Evolutionary conservation across 345 rosid genomes (phyloP), one percentile per base, ranked within the genome.

Genomic region (Adansonia digitata): DNA sequence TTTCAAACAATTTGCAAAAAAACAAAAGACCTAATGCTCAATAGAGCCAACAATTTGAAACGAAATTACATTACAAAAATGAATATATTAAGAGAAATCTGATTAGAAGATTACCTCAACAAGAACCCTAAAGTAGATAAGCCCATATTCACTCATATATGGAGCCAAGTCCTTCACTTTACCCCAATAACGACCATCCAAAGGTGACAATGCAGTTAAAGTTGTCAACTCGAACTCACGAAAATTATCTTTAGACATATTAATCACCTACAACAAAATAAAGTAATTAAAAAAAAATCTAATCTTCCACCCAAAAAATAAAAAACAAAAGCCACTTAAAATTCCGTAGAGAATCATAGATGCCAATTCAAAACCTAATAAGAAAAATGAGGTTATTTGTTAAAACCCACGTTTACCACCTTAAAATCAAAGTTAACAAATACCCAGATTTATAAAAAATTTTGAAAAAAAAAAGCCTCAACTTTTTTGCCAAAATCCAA

Each of bases 111-210:
- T 48, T 76, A 95, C 99, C 97, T 95, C 99, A 40, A 95, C 97
- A 1, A 93, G 83, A 53, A 90, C 92, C 5, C 98, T 82, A 75
- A 81, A 93, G 81, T 85, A 91, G 43, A 95, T 91, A 52, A 93
- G 80, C 1, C 97, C 97, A 74, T 82, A 95, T 82, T 93, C 97
- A 71, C 99, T 95, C 94, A 93, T 72, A 49, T 82, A 88, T 73
- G 94, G 89, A 56, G 99, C 90, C 82, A 93, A 86, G 43, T 88
- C 93, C 86, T 93, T 90, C 59, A 90, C 98, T 83, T 84, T 83
- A 0, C 87, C 83, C 97, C 99, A 89, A 57, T 95, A 95, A 64
- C 98, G 96, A 40, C 99, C 99, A 72, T 93, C 98, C 86, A 95
- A 74, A 52, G 98, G 97, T 0, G 98, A 93, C 64, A 95, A 78